A percentile compares a stretch with the other conserved stretches of the same genome.
Evolutionary conservation across 331 rosid species (phyloP).

Genomic region (Acacia pycnantha): DNA sequence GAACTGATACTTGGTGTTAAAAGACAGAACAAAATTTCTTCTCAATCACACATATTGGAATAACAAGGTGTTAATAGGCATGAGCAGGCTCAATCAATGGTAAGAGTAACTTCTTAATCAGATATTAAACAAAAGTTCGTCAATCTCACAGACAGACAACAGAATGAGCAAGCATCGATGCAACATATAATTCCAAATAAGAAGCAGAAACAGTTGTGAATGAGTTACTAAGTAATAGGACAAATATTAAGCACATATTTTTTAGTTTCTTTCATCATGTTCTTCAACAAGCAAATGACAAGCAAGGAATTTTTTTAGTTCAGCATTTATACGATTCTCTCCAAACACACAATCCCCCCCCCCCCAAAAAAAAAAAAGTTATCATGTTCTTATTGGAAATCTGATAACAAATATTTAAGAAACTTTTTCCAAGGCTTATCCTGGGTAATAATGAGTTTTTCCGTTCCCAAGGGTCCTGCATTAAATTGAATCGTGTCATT

Average conservation of each 20-base stretch:
- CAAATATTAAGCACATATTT: not conserved
- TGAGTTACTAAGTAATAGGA: not conserved
- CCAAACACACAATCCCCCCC: not conserved
- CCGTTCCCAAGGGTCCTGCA: not conserved
- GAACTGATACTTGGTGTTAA: not conserved
- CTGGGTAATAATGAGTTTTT: not conserved
- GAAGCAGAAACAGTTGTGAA: not conserved
- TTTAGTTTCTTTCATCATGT: not conserved
- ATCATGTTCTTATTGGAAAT: not conserved
- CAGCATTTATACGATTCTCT: not conserved
- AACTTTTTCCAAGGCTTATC: not conserved
- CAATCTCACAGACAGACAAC: not conserved
- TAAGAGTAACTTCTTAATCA: not conserved
- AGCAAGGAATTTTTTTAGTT: not conserved
- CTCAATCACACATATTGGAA: not conserved
- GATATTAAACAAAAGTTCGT: not conserved
- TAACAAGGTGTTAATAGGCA: not conserved
- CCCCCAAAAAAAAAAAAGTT: not conserved
- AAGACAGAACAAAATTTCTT: not conserved
- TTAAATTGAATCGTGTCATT: not conserved
- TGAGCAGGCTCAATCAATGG: not conserved
- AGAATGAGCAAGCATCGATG: not conserved
- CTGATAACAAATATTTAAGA: not conserved
- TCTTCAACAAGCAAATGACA: not conserved
- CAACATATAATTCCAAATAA: not conserved